A percentile compares a stretch with the other conserved stretches of the same genome.
phyloP scores from a whole-genome alignment of 2,329 filamentous ascomycete species.

The Knoxdaviesia capensis region DNA sequence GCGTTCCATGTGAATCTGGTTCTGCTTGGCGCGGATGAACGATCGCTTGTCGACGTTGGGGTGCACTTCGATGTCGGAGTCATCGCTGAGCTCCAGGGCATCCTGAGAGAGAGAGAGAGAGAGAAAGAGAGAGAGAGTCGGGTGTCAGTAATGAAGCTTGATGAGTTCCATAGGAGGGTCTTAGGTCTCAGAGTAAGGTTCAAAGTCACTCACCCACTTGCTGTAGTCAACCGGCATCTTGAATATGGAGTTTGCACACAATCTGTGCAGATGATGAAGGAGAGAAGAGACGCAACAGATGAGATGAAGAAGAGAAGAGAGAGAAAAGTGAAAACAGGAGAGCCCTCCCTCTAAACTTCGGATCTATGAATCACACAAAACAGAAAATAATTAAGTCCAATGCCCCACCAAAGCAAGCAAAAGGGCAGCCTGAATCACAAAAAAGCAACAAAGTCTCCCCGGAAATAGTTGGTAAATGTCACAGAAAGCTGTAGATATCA shows the following conservation, averaged over 20 bases:
- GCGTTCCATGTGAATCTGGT: conserved; percentile 86
- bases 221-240: conserved; percentile 38
- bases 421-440: too few relatives aligned
- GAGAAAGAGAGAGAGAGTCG: background rate
- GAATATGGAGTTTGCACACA: conserved; percentile 5
- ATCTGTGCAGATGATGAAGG: conserved; percentile 11
- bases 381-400: too few relatives aligned
- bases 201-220: conserved; percentile 37
- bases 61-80: conserved; percentile 95
- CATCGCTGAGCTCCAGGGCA: conserved; percentile 87
- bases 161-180: background rate
- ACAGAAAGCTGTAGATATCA: too few relatives aligned
- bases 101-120: conserved; percentile 29
- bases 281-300: conserved; percentile 4
- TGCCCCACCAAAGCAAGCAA: too few relatives aligned
- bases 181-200: background rate
- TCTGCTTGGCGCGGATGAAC: conserved; percentile 96
- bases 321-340: too few relatives aligned
- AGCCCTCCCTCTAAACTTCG: too few relatives aligned
- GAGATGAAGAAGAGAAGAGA: too few relatives aligned
- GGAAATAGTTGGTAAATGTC: too few relatives aligned
- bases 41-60: conserved; percentile 97
- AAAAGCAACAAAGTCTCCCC: too few relatives aligned
- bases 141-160: background rate
- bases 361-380: too few relatives aligned